Percentiles rank a stretch among this genome's conserved stretches.
phyloP scores from a whole-genome alignment of 2,329 filamentous ascomycete genomes.

The Celoporthe dispersa region DNA sequence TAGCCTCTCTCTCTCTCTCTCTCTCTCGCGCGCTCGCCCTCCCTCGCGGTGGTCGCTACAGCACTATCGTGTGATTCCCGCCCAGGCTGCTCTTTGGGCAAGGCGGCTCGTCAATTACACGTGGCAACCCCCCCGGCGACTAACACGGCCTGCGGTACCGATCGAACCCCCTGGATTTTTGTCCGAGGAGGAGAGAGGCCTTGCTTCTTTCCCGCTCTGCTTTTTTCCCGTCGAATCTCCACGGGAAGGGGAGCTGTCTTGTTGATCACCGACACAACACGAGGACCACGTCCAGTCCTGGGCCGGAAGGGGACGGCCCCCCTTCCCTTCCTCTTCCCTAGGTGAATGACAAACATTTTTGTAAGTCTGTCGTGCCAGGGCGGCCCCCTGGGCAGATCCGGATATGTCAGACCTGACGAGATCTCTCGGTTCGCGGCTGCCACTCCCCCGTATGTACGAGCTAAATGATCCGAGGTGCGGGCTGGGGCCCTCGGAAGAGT shows the following conservation, averaged over 20 bases:
- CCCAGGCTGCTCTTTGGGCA: slow-evolving; percentile 9
- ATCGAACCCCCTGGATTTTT: neutral
- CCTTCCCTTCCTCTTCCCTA: neutral
- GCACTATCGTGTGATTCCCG: neutral
- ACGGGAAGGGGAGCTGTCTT: too few species aligned
- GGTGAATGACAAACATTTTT: neutral
- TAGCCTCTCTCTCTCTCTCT: neutral
- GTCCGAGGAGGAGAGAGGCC: neutral
- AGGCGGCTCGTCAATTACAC: slow-evolving; percentile 10
- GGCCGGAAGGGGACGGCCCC: neutral
- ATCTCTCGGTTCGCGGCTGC: neutral
- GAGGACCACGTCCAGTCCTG: neutral
- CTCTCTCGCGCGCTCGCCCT: too few species aligned
- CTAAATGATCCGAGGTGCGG: slow-evolving; percentile 3
- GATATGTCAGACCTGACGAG: neutral
- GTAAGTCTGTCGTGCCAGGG: neutral
- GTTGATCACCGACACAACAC: neutral
- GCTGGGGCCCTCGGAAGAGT: neutral
- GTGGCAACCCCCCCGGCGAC: slow-evolving; percentile 6
- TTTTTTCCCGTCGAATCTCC: neutral
- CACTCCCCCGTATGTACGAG: slow-evolving; percentile 5
- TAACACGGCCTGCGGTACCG: neutral
- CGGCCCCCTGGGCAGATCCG: slow-evolving; percentile 10
- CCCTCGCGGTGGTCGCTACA: neutral
- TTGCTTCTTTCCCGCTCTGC: neutral